Percentiles rank a stretch among this genome's conserved stretches.
Evolutionary conservation across 768 basidiomycete genomes (phyloP).

Genomic region (Hemileccinum impolitum): DNA sequence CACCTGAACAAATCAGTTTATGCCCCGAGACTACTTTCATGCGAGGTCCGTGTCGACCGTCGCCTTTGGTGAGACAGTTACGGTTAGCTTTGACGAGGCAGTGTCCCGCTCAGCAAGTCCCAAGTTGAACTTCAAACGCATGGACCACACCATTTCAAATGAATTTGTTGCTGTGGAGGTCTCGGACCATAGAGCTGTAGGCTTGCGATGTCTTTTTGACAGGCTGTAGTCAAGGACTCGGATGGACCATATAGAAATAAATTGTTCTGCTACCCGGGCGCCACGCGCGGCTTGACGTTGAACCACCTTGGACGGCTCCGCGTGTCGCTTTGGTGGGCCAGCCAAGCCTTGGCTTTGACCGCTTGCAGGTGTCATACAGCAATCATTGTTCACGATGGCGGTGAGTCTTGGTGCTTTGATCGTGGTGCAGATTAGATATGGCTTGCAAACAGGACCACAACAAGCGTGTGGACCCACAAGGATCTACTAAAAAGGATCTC

Average conservation of each 20-base stretch:
- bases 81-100: background rate
- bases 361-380: background rate
- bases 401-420: conserved; percentile 8
- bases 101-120: background rate
- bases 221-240: no score
- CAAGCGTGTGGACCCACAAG: conserved; percentile 32
- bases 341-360: background rate
- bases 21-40: no score
- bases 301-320: background rate
- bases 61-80: background rate
- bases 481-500: conserved; percentile 32
- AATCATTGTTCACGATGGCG: background rate
- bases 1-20: no score
- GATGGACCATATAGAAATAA: background rate
- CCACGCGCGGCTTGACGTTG: background rate
- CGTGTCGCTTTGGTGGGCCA: background rate
- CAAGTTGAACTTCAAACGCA: no score
- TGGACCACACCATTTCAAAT: background rate
- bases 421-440: conserved; percentile 13
- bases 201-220: no score
- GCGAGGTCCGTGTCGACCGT: no score
- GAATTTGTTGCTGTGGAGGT: background rate
- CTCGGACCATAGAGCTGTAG: no score
- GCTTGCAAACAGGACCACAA: conserved; percentile 31
- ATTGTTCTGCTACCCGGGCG: background rate